Evolutionary conservation across 2,329 filamentous ascomycete genomes (phyloP).

Genomic region (Calonectria henricotiae): DNA sequence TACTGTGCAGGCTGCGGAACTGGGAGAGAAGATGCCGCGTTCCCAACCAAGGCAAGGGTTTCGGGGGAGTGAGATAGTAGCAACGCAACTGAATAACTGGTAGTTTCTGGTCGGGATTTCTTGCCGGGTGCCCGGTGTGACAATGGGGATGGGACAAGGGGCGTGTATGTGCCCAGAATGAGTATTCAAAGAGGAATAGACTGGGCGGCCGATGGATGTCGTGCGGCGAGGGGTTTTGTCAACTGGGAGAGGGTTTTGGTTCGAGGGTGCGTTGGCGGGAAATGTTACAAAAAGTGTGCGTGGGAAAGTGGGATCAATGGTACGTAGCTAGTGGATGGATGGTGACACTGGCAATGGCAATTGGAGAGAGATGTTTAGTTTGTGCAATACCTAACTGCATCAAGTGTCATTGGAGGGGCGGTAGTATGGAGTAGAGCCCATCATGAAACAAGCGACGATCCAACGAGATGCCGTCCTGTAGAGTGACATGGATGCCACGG

Average conservation of each 20-base stretch:
- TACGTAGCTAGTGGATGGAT: slow-evolving; percentile 1
- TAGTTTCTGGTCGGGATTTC: slow-evolving; percentile 11
- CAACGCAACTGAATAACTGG: background rate
- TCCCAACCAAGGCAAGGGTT: slow-evolving; percentile 18
- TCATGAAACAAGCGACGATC: slow-evolving; percentile 31
- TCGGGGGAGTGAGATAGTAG: slow-evolving; percentile 13
- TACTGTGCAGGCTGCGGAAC: slow-evolving; percentile 16
- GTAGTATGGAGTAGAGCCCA: slow-evolving; percentile 3
- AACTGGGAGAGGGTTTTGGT: slow-evolving; percentile 20
- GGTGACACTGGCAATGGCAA: slow-evolving; percentile 6
- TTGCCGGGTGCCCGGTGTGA: slow-evolving; percentile 1
- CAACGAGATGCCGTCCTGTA: slow-evolving; percentile 13
- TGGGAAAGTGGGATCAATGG: slow-evolving; percentile 15
- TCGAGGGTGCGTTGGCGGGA: slow-evolving; percentile 3
- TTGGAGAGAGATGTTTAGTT: slow-evolving; percentile 11
- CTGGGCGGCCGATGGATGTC: slow-evolving; percentile 26
- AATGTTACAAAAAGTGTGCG: slow-evolving; percentile 15
- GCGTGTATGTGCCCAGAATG: background rate
- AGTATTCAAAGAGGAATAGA: slow-evolving; percentile 7
- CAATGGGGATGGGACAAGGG: slow-evolving; percentile 4
- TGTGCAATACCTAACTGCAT: background rate
- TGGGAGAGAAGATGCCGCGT: slow-evolving; percentile 5
- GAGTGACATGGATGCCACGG: slow-evolving; percentile 8
- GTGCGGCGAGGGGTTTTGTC: slow-evolving; percentile 22
- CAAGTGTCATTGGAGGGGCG: slow-evolving; percentile 18